Percentiles rank a stretch among this genome's conserved stretches.
Conservation (phyloP, 306 rosid species). For the Trifolium dubium region DNA sequence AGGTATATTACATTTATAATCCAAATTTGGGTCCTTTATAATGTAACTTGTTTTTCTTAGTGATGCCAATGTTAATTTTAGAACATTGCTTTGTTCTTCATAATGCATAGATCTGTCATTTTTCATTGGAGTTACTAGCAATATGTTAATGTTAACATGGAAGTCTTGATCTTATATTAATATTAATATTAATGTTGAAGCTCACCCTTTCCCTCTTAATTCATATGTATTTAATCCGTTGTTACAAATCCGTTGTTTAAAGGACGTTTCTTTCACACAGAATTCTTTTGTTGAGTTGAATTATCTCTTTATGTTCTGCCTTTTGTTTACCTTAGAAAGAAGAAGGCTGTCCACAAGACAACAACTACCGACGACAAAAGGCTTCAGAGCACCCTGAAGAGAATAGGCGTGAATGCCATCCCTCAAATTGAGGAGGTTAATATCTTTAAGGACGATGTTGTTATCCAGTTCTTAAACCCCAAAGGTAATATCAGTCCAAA, state of each 20-base stretch:
- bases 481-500: constrained; percentile 57
- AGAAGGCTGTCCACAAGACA: constrained; percentile 99
- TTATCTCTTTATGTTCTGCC: background rate
- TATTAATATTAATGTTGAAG: background rate
- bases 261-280: background rate
- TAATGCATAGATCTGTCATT: background rate
- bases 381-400: constrained; percentile 97
- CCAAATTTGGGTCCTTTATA: background rate
- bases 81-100: constrained; percentile 5
- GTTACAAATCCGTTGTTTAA: background rate
- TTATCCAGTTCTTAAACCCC: constrained; percentile 89
- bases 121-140: background rate
- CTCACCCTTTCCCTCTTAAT: background rate
- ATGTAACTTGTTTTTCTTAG: background rate
- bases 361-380: constrained; percentile 94
- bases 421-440: constrained; percentile 98
- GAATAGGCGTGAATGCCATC: constrained; percentile 96
- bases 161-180: background rate
- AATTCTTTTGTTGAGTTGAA: background rate
- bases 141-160: background rate
- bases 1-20: constrained; percentile 51
- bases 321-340: constrained; percentile 66
- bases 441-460: constrained; percentile 93
- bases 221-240: background rate
- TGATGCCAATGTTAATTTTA: background rate